Evolutionary conservation across 495 filamentous ascomycete genomes (phyloP).

Genomic region (Podospora appendiculata): DNA sequence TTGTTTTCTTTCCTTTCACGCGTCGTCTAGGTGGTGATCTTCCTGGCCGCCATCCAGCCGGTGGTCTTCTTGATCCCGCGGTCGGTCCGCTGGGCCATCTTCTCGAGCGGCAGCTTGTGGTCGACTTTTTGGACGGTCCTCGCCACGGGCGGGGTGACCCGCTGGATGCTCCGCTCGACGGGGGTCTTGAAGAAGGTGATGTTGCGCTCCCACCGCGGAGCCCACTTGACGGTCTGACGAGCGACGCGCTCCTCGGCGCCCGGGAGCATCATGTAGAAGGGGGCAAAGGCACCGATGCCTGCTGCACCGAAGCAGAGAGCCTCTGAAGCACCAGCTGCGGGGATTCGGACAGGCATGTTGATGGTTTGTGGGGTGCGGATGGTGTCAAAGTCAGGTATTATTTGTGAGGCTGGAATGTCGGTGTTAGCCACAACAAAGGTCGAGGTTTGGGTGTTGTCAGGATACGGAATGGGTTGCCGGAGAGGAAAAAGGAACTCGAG

Average conservation of each 20-base stretch:
- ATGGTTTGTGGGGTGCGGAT: slow-evolving; percentile 1
- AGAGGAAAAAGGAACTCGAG: too few relatives aligned
- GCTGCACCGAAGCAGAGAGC: slow-evolving; percentile 35
- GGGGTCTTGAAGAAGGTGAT: slow-evolving; percentile 37
- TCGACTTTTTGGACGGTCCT: slow-evolving; percentile 33
- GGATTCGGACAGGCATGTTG: slow-evolving; percentile 42
- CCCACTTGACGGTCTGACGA: slow-evolving; percentile 37
- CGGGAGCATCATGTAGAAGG: slow-evolving; percentile 40
- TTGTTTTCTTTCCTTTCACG: background rate
- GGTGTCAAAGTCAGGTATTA: background rate
- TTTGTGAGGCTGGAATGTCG: background rate
- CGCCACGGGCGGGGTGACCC: slow-evolving; percentile 32
- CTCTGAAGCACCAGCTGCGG: slow-evolving; percentile 30
- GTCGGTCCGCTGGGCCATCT: slow-evolving; percentile 33
- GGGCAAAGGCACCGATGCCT: slow-evolving; percentile 34
- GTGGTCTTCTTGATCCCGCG: slow-evolving; percentile 32
- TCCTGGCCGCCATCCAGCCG: slow-evolving; percentile 19
- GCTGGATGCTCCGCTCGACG: slow-evolving; percentile 33
- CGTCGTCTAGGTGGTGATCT: background rate
- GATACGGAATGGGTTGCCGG: too few relatives aligned
- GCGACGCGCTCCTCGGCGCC: slow-evolving; percentile 37
- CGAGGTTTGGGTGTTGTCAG: too few relatives aligned
- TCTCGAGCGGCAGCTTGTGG: slow-evolving; percentile 34
- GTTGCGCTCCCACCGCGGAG: slow-evolving; percentile 43
- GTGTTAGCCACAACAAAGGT: background rate